These are phyloP conservation scores for Lasiodiplodia sp. DNA, from an alignment of 2,329 filamentous ascomycete species.

Conservation along the genomic window DNA sequence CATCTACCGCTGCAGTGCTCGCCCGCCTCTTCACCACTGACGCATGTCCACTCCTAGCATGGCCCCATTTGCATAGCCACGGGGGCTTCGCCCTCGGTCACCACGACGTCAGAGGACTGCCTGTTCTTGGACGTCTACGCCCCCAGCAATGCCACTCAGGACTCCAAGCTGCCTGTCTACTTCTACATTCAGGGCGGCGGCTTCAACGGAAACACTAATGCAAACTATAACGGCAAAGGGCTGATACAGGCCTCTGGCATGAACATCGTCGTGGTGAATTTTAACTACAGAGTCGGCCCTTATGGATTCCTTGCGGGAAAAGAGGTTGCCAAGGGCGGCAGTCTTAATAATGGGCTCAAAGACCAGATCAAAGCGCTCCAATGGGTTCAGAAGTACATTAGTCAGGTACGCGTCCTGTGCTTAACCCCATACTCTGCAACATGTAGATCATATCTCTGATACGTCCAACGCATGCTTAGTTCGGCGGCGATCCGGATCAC, in stretches of 20 bases:
- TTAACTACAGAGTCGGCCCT: conserved; percentile 79
- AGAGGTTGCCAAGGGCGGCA: conserved; percentile 58
- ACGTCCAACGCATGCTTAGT: conserved; percentile 48
- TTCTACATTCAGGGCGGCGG: conserved; percentile 61
- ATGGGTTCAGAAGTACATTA: conserved; percentile 74
- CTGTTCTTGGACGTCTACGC: conserved; percentile 72
- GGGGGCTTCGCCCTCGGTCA: neutral
- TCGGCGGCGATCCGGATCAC: conserved; percentile 73
- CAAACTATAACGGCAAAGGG: conserved; percentile 66
- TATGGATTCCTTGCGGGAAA: conserved; percentile 74
- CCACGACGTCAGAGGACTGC: conserved; percentile 66
- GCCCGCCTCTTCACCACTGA: neutral
- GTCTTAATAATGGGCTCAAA: conserved; percentile 72
- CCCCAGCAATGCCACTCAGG: conserved; percentile 59
- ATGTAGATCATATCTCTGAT: conserved; percentile 6
- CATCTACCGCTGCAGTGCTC: neutral
- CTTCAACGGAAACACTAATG: conserved; percentile 53
- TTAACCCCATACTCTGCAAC: neutral
- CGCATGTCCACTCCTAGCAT: conserved; percentile 3
- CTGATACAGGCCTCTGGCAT: conserved; percentile 66
- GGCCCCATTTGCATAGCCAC: conserved; percentile 28
- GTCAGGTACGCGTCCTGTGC: conserved; percentile 42
- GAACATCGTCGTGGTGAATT: conserved; percentile 72
- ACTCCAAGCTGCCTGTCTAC: conserved; percentile 69
- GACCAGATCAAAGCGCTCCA: conserved; percentile 74